A percentile compares a stretch with the other conserved stretches of the same genome.
These are phyloP conservation scores for Metschnikowia colocasiae DNA, from an alignment of 805 yeast genomes.

Conservation along the genomic window DNA sequence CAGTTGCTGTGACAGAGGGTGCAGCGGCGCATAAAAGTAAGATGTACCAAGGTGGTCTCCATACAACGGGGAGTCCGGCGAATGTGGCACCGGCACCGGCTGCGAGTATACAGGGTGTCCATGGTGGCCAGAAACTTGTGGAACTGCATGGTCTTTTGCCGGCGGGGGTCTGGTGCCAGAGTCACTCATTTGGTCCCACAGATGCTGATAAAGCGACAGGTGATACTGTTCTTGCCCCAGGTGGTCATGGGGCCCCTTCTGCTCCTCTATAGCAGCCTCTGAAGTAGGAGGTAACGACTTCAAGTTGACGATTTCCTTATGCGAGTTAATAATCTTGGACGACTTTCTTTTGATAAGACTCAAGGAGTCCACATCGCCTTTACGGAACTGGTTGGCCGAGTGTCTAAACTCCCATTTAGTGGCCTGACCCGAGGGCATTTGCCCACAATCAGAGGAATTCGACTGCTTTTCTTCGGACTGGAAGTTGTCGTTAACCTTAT, in stretches of 20 bases:
- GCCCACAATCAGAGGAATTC: constrained; percentile 7
- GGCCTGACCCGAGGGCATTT: constrained; percentile 23
- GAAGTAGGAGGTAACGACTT: constrained; percentile 31
- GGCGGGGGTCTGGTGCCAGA: constrained; percentile 2
- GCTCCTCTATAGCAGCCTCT: constrained; percentile 10
- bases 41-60: constrained; percentile 12
- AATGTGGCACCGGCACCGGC: constrained; percentile 12
- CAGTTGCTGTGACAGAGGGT: constrained; percentile 17
- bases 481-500: constrained; percentile 41
- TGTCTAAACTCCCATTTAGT: constrained; percentile 84
- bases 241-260: constrained; percentile 1
- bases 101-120: constrained; percentile 12
- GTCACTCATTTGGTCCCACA: constrained; percentile 17
- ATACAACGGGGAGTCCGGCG: constrained; percentile 13
- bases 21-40: constrained; percentile 13
- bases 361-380: constrained; percentile 74
- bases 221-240: constrained; percentile 18
- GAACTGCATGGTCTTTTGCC: constrained; percentile 1
- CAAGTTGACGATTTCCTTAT: constrained; percentile 37
- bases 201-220: constrained; percentile 18
- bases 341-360: constrained; percentile 78
- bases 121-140: constrained; percentile 9
- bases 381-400: constrained; percentile 68
- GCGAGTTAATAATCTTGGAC: constrained; percentile 34
- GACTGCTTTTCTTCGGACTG: constrained; percentile 22